These are phyloP conservation scores for Marchantia polymorpha DNA, from an alignment of 225 moss, liverwort and hornwort species.

Conservation along the genomic window DNA sequence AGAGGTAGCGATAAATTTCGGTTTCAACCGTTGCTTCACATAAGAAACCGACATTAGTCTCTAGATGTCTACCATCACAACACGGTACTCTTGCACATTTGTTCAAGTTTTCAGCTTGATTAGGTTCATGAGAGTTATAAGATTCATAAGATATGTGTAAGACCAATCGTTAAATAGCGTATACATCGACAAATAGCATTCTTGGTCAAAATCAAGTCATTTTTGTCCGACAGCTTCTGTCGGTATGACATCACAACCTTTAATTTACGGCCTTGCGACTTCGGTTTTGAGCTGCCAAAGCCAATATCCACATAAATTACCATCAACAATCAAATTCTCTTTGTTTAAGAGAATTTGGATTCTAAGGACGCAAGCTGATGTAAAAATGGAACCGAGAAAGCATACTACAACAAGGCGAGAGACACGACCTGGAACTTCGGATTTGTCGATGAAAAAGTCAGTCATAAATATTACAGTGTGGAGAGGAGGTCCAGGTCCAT, in stretches of 20 bases:
- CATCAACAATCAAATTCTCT: too few relatives aligned
- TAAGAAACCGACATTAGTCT: too few relatives aligned
- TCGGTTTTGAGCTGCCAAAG: not conserved
- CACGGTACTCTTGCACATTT: too few relatives aligned
- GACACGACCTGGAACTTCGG: conserved; percentile 35
- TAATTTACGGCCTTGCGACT: not conserved
- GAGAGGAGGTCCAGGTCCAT: conserved; percentile 67
- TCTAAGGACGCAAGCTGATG: not conserved
- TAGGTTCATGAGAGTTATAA: too few relatives aligned
- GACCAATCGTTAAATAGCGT: too few relatives aligned
- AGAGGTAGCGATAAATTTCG: too few relatives aligned
- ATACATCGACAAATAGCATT: too few relatives aligned
- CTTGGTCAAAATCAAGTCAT: not conserved
- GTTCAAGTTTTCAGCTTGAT: too few relatives aligned
- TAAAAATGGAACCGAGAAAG: not conserved
- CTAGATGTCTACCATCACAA: too few relatives aligned
- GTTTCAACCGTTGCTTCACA: too few relatives aligned
- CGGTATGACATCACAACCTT: not conserved
- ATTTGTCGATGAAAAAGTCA: conserved; percentile 52
- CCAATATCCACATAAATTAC: not conserved
- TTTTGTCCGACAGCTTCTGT: not conserved
- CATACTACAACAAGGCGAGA: not conserved
- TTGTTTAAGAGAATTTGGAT: not conserved
- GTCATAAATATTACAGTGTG: conserved; percentile 82
- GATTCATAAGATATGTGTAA: too few relatives aligned